Percentiles rank a stretch among this genome's conserved stretches.
phyloP scores from a whole-genome alignment of 208 protist species.

The Leishmania aethiopica region DNA sequence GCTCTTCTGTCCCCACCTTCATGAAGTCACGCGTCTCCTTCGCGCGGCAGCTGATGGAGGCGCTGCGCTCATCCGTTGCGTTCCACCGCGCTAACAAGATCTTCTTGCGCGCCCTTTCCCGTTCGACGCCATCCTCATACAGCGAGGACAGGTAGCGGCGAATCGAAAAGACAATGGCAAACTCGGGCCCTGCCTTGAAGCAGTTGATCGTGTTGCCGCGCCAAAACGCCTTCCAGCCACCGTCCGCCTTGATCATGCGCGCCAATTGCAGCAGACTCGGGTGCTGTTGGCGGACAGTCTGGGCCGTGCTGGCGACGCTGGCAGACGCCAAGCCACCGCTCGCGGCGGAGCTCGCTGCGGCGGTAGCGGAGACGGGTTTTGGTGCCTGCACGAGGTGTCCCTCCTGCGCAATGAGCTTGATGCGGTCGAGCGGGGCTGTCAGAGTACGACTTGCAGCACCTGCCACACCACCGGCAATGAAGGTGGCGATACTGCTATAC shows the following conservation, averaged over 20 bases:
- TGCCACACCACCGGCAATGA: conserved; percentile 83
- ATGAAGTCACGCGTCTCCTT: conserved; percentile 43
- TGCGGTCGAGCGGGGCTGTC: conserved; percentile 91
- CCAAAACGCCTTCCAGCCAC: conserved; percentile 84
- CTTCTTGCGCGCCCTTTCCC: conserved; percentile 48
- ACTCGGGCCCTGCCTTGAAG: conserved; percentile 91
- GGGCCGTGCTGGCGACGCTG: not conserved
- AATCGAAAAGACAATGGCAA: conserved; percentile 90
- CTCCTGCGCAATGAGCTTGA: conserved; percentile 93
- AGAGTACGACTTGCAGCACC: conserved; percentile 84
- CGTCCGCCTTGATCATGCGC: conserved; percentile 77
- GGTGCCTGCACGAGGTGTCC: conserved; percentile 62
- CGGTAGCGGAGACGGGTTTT: not conserved
- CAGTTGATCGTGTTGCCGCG: conserved; percentile 91
- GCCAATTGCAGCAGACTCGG: conserved; percentile 69
- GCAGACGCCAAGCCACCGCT: not conserved
- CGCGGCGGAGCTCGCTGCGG: not conserved
- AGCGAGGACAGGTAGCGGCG: conserved; percentile 76
- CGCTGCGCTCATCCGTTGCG: conserved; percentile 30
- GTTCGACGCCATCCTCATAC: conserved; percentile 81
- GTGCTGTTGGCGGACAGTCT: conserved; percentile 29
- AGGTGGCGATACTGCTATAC: conserved; percentile 79
- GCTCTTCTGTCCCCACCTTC: conserved; percentile 5
- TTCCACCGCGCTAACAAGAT: conserved; percentile 15
- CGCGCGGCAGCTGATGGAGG: conserved; percentile 35